Evolutionary conservation across 1,284 basidiomycete species (phyloP), one percentile per base, ranked within the genome.

Genomic region (Wolfiporia cocos): DNA sequence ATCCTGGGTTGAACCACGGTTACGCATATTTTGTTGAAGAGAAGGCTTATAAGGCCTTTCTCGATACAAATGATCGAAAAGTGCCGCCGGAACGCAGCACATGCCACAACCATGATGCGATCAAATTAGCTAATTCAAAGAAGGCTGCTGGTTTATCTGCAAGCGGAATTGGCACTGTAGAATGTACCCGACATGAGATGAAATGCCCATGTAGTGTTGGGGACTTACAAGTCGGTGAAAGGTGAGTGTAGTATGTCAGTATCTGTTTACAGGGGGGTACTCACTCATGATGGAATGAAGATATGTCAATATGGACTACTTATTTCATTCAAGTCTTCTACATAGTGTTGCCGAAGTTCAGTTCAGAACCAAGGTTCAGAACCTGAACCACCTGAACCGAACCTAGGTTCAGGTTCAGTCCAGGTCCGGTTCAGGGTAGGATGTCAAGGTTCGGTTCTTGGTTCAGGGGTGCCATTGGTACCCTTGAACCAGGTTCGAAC

Each of bases 21-120:
- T 52, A 41, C 45, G 50, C 48, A 0, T 65, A 57, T 30, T 65
- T 64, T 34, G 58, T 64, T 2, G 47, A 55, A 17, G 37, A 49
- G 10, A 37, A 26, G 3, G 26, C 28, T 0, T 65, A 61, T 37
- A 41, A 52, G 23, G 32, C 4, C 4, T 26, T 36, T 20, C 5
- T 42, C 14, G 7, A 34, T 3, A 36, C 7, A 15, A 29, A 26
- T 20, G 41, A 17, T 6, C 30, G 26, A n/a, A 3, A 10, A 4
- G 29, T 36, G 10, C 17, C 30, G 14, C 24, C 30, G 12, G 41
- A 42, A 5, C 17, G 2, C 12, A 42, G 34, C 28, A 42, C 34
- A 7, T 49, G 47, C 38, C 45, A 45, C 33, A 49, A 43, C 28
- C 43, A 49, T 11, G 41, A 49, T 19, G 38, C 47, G 3, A 38